Percentiles rank a stretch among this genome's conserved stretches.
Evolutionary conservation across 129 eudicot genomes (phyloP).

Genomic region (Arctium lappa): DNA sequence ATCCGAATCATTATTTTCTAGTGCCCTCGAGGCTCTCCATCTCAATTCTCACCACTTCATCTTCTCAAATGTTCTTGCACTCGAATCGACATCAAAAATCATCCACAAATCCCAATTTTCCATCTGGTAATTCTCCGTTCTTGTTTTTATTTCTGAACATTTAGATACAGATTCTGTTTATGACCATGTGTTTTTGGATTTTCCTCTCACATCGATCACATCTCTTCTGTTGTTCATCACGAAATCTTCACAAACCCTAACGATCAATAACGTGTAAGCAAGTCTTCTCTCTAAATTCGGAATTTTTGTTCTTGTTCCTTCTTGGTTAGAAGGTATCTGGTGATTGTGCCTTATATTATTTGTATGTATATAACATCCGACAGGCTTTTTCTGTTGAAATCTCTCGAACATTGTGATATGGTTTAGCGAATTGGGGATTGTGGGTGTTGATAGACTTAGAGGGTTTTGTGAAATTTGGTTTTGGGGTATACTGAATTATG

Average conservation of each 20-base stretch:
- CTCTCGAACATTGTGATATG: neutral
- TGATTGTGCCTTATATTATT: neutral
- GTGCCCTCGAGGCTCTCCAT: neutral
- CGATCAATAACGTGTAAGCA: neutral
- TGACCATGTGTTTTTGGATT: neutral
- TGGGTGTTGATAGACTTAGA: neutral
- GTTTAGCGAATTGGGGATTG: neutral
- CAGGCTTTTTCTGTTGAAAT: neutral
- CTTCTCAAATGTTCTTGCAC: slow-evolving; percentile 11
- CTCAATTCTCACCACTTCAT: slow-evolving; percentile 6
- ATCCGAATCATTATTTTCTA: slow-evolving; percentile 26
- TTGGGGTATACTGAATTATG: slow-evolving; percentile 13
- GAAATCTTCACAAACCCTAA: slow-evolving; percentile 13
- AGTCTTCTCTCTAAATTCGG: neutral
- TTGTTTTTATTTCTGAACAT: neutral
- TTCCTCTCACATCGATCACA: neutral
- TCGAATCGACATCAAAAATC: neutral
- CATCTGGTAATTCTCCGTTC: neutral
- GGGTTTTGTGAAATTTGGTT: slow-evolving; percentile 21
- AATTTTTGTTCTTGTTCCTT: neutral
- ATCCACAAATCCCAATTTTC: neutral
- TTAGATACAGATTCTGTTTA: neutral
- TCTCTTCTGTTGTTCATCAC: slow-evolving; percentile 4
- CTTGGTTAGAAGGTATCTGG: neutral
- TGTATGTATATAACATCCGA: neutral